These are phyloP conservation scores for Prunus dulcis DNA, from an alignment of 306 rosid genomes.

Conservation along the genomic window DNA sequence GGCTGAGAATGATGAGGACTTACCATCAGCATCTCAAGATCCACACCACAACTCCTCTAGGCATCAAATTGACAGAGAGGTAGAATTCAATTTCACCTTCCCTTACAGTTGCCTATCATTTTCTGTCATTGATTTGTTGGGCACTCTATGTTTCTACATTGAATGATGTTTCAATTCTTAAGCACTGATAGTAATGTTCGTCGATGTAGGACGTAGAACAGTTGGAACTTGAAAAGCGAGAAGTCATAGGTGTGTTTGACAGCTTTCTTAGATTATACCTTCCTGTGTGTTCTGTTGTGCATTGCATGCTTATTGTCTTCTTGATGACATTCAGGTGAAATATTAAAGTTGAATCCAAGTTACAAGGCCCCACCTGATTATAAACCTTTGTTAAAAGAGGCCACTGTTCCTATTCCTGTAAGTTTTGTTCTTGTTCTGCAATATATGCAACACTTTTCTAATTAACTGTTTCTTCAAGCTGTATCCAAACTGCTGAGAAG, in stretches of 20 bases:
- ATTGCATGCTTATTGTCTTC: slow-evolving; percentile 18
- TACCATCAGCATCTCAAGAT: slow-evolving; percentile 30
- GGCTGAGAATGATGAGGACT: slow-evolving; percentile 31
- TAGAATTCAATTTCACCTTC: slow-evolving; percentile 24
- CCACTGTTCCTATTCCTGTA: slow-evolving; percentile 71
- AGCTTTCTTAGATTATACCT: slow-evolving; percentile 22
- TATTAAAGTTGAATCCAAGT: slow-evolving; percentile 77
- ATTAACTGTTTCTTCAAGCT: neutral
- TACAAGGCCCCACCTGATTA: slow-evolving; percentile 83
- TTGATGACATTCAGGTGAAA: slow-evolving; percentile 64
- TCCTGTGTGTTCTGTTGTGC: slow-evolving; percentile 1
- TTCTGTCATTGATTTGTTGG: slow-evolving; percentile 4
- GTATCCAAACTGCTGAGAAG: neutral
- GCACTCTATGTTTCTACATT: slow-evolving; percentile 10
- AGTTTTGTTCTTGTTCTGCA: slow-evolving; percentile 41
- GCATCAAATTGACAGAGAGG: slow-evolving; percentile 49
- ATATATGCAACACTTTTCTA: neutral
- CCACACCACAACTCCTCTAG: slow-evolving; percentile 28
- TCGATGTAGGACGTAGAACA: slow-evolving; percentile 47
- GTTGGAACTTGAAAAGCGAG: slow-evolving; percentile 80
- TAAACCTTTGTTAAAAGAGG: slow-evolving; percentile 80
- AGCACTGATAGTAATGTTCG: slow-evolving; percentile 28
- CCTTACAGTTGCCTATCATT: neutral
- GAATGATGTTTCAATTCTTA: slow-evolving; percentile 12
- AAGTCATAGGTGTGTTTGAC: slow-evolving; percentile 61